These are phyloP conservation scores for Imleria badia DNA, from an alignment of 768 basidiomycete species.

Conservation along the genomic window DNA sequence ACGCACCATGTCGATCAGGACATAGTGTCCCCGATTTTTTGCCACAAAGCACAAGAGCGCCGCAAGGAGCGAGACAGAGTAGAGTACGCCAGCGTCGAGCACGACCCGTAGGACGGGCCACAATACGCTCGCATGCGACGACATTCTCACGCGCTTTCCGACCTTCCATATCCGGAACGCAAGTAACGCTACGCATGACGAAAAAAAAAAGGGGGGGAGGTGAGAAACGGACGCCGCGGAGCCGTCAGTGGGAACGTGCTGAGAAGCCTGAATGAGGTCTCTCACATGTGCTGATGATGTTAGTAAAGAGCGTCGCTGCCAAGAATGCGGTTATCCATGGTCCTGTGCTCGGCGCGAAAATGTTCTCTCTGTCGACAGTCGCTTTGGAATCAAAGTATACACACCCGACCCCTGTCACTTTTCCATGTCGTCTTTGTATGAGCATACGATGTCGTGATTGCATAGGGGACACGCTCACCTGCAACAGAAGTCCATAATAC, in stretches of 20 bases:
- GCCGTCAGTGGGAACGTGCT: not conserved
- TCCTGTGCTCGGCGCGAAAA: constrained; percentile 16
- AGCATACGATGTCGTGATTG: not conserved
- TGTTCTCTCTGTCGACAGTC: constrained; percentile 5
- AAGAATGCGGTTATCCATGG: constrained; percentile 27
- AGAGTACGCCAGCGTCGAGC: constrained; percentile 24
- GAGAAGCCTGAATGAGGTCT: not conserved
- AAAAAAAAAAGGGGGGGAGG: not conserved
- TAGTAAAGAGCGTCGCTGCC: constrained; percentile 18
- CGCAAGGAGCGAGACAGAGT: constrained; percentile 22
- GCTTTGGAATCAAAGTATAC: constrained; percentile 16
- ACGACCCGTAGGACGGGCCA: constrained; percentile 22
- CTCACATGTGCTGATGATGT: constrained; percentile 22
- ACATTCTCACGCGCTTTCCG: constrained; percentile 5
- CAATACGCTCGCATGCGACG: constrained; percentile 6
- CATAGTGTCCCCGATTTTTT: constrained; percentile 18
- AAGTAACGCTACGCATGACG: constrained; percentile 13
- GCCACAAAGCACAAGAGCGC: constrained; percentile 24
- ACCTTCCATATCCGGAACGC: constrained; percentile 27
- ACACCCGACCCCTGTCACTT: constrained; percentile 17
- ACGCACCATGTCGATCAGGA: constrained; percentile 25
- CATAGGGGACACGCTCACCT: not conserved
- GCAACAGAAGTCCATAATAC: constrained; percentile 13
- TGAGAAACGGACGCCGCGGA: not conserved
- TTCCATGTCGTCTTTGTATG: not conserved